phyloP scores from a whole-genome alignment of 148 eudicot species.

The Chenopodium album region DNA sequence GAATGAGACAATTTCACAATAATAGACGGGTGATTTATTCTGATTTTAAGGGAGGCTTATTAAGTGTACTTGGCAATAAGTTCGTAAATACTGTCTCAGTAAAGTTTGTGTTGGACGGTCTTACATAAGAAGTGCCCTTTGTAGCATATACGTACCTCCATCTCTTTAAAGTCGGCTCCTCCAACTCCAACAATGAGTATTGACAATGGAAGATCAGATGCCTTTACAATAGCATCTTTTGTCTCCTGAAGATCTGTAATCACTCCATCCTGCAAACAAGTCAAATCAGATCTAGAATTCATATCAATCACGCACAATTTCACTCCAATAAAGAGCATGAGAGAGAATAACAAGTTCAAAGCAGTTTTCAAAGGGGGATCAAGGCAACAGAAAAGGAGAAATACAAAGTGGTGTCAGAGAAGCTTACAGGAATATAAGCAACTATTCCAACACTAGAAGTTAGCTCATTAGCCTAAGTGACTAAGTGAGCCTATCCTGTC shows the following conservation, averaged over 20 bases:
- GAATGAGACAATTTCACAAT: not conserved
- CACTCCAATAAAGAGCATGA: not conserved
- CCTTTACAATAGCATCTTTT: slow-evolving; percentile 90
- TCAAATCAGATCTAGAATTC: not conserved
- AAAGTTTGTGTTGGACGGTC: not conserved
- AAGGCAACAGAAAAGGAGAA: not conserved
- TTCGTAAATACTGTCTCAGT: too few relatives aligned
- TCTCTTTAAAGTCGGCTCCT: slow-evolving; percentile 95
- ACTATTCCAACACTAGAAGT: not conserved
- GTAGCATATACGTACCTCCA: slow-evolving; percentile 64
- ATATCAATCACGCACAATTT: not conserved
- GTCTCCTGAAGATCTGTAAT: slow-evolving; percentile 99
- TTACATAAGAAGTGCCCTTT: not conserved
- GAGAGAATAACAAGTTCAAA: not conserved
- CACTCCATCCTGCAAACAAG: slow-evolving; percentile 77
- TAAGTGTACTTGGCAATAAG: too few relatives aligned
- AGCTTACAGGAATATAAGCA: too few relatives aligned
- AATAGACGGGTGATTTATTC: too few relatives aligned
- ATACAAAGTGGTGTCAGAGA: not conserved
- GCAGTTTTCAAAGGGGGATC: not conserved
- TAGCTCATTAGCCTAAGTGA: too few relatives aligned
- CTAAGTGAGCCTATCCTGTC: too few relatives aligned
- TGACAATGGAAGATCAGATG: slow-evolving; percentile 91
- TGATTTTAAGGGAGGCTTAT: too few relatives aligned
- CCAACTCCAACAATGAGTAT: slow-evolving; percentile 98